phyloP scores from a whole-genome alignment of 2,329 filamentous ascomycete genomes.

The Fusarium sp. region DNA sequence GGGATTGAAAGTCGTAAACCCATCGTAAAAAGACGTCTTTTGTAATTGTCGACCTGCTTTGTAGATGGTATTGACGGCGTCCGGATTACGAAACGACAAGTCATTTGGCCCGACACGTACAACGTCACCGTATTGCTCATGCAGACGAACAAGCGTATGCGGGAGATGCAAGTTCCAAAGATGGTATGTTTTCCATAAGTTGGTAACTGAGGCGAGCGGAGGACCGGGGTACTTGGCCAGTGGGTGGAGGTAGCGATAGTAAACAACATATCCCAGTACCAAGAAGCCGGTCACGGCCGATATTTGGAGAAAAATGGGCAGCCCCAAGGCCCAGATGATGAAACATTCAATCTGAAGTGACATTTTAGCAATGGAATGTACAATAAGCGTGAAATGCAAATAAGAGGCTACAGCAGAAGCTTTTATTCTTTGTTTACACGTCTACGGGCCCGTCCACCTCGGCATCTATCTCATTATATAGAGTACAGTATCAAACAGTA shows the following conservation, averaged over 20 bases:
- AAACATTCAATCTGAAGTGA: background rate
- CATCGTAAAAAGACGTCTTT: background rate
- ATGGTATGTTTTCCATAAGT: background rate
- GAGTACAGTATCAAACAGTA: background rate
- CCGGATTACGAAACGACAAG: background rate
- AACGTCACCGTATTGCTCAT: background rate
- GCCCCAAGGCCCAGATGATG: background rate
- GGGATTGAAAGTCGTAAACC: background rate
- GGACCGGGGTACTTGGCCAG: background rate
- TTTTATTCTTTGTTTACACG: background rate
- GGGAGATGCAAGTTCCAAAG: background rate
- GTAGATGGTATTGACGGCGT: background rate
- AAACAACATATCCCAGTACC: background rate
- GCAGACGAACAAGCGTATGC: background rate
- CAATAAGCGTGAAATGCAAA: rapidly evolving
- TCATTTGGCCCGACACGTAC: background rate
- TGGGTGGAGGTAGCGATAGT: background rate
- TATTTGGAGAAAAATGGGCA: background rate
- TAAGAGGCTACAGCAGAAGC: rapidly evolving
- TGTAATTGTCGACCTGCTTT: background rate
- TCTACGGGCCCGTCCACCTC: background rate
- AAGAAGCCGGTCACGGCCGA: rapidly evolving
- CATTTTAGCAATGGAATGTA: background rate
- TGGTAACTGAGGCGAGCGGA: background rate
- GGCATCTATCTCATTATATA: background rate